Evolutionary conservation across 2,329 filamentous ascomycete genomes (phyloP), one percentile per base, ranked within the genome.

Genomic region (Sarocladiaceae sp.): DNA sequence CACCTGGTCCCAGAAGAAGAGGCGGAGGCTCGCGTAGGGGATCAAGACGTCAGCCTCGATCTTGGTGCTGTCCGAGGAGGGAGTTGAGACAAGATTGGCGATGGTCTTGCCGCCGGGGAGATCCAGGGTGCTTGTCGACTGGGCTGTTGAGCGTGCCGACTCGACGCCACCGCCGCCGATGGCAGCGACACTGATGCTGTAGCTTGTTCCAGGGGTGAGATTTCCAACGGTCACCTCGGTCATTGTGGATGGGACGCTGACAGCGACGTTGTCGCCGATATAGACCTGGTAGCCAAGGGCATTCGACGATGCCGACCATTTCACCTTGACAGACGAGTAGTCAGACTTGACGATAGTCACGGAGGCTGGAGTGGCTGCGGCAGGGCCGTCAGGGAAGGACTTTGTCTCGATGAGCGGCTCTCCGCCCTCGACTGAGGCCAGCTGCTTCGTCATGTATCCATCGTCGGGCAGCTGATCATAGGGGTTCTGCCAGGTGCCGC

Each of bases 381-480:
- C 26, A 29, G 26, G 9, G 26, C 26, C 26, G 7, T 29, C 26
- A 29, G 26, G 26, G 9, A 7, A 29, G 9, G 26, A 29, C 26
- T 29, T 13, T 13, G 7, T 13, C 13, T 29, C 26, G 26, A 7
- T 7, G 7, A 29, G 26, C 7, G 47, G 47, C 16, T 18, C 29
- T 27, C 45, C 40, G 3, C 47, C 45, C 11, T 18, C 32, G 12
- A 49, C 45, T 27, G 47, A 37, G 15, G 44, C 27, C 4, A 49
- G 23, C 7, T 29, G 31, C 11, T 27, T 31, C 33, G 40, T 19
- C 45, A 49, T 49, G 33, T 47, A 49, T 13, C 31, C 18, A 6
- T 47, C 47, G 16, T 35, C 34, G 11, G 47, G 47, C 3, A 49
- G 23, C 11, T 29, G 47, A 31, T 49, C 41, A 45, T 49, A 49